These are phyloP conservation scores for Auricularia auricula-judae DNA, from an alignment of 768 basidiomycete species.

Conservation along the genomic window DNA sequence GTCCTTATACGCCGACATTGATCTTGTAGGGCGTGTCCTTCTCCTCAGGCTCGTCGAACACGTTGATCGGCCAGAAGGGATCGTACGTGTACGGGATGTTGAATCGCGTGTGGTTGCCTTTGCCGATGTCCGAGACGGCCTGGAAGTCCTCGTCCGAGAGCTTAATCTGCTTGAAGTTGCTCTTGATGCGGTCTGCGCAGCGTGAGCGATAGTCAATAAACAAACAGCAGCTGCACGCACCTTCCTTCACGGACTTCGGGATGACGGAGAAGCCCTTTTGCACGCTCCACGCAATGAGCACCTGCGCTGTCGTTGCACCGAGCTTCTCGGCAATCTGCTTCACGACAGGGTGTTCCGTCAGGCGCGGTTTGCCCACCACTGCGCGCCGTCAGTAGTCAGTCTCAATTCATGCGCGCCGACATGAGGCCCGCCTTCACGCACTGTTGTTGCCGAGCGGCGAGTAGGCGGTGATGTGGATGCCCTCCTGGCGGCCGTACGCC, in stretches of 20 bases:
- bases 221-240: background rate
- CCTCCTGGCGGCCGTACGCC: slow-evolving; percentile 54
- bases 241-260: slow-evolving; percentile 59
- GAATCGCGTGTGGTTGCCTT: slow-evolving; percentile 36
- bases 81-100: slow-evolving; percentile 55
- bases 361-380: slow-evolving; percentile 51
- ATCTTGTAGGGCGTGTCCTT: slow-evolving; percentile 17
- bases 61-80: slow-evolving; percentile 59
- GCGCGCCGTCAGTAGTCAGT: slow-evolving; percentile 4
- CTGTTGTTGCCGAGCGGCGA: slow-evolving; percentile 73
- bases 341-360: slow-evolving; percentile 58
- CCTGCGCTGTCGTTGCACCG: slow-evolving; percentile 62
- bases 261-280: slow-evolving; percentile 72
- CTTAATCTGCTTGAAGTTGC: slow-evolving; percentile 69
- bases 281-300: slow-evolving; percentile 72
- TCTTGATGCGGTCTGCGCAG: slow-evolving; percentile 42
- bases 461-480: slow-evolving; percentile 59
- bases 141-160: slow-evolving; percentile 60
- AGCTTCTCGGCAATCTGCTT: slow-evolving; percentile 51
- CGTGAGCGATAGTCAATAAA: slow-evolving; percentile 8
- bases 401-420: no score
- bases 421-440: slow-evolving; percentile 20
- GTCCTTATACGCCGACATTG: background rate
- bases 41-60: slow-evolving; percentile 59
- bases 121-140: slow-evolving; percentile 39